phyloP scores from a whole-genome alignment of 495 filamentous ascomycete species.

The Pseudoneurospora amorphoporcata region DNA sequence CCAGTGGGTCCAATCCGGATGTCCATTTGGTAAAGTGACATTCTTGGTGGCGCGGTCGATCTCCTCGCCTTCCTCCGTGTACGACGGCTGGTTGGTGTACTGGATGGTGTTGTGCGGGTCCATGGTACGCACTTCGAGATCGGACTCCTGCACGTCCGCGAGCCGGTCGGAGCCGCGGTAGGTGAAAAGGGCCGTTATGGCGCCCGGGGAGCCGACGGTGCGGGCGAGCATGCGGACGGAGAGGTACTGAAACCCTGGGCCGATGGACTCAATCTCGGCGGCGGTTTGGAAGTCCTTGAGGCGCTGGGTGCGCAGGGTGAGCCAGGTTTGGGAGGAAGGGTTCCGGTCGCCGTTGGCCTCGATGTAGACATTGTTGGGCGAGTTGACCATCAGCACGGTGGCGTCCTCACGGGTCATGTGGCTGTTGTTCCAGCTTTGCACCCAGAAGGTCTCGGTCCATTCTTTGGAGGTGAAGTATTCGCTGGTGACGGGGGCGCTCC shows the following conservation, averaged over 20 bases:
- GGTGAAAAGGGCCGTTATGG: conserved; percentile 64
- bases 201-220: conserved; percentile 43
- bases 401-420: conserved; percentile 27
- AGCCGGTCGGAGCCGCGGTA: conserved; percentile 32
- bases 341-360: conserved; percentile 27
- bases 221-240: conserved; percentile 53
- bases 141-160: conserved; percentile 52
- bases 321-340: conserved; percentile 36
- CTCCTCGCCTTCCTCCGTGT: conserved; percentile 32
- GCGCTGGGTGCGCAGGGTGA: conserved; percentile 53
- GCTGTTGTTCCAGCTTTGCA: conserved; percentile 45
- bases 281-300: conserved; percentile 47
- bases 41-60: conserved; percentile 36
- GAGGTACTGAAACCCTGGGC: conserved; percentile 44
- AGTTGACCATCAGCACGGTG: conserved; percentile 47
- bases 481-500: conserved; percentile 25
- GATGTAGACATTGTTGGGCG: conserved; percentile 57
- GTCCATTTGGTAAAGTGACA: conserved; percentile 31
- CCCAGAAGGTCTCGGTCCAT: conserved; percentile 43
- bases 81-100: conserved; percentile 66
- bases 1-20: conserved; percentile 53
- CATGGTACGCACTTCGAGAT: conserved; percentile 63
- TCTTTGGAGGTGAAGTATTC: conserved; percentile 28
- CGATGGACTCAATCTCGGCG: conserved; percentile 52
- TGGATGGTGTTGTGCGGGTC: conserved; percentile 46